Conservation (phyloP, 176 grass and related monocot genomes). For the Pontederia paniculata region DNA sequence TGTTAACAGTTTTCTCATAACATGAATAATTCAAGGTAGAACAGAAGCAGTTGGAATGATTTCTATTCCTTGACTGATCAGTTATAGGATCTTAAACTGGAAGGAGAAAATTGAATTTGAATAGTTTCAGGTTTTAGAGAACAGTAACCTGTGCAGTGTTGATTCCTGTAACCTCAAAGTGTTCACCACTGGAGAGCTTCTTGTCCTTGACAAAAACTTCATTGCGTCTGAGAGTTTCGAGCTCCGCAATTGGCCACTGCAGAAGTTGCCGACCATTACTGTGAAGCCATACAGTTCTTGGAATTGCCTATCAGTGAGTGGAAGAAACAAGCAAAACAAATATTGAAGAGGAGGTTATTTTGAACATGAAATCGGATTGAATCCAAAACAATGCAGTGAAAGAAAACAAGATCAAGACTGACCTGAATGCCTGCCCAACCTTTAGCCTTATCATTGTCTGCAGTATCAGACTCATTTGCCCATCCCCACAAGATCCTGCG, state of each 20-base stretch:
- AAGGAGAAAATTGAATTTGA: background rate
- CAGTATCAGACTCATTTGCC: slow-evolving; percentile 59
- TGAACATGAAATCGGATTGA: background rate
- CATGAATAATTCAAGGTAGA: too few species aligned
- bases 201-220: slow-evolving; percentile 19
- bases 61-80: too few species aligned
- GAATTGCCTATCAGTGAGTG: slow-evolving; percentile 25
- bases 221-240: slow-evolving; percentile 36
- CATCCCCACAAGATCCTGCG: slow-evolving; percentile 63
- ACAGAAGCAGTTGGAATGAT: too few species aligned
- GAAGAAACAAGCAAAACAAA: background rate
- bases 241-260: slow-evolving; percentile 62
- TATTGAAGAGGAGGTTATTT: background rate
- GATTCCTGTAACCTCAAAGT: slow-evolving; percentile 36
- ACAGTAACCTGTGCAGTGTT: slow-evolving; percentile 19
- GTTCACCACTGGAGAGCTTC: slow-evolving; percentile 5
- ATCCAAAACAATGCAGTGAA: background rate
- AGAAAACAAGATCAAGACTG: slow-evolving; percentile 2
- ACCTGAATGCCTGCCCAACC: slow-evolving; percentile 73
- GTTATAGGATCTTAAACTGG: background rate
- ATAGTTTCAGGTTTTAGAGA: background rate
- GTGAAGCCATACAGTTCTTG: slow-evolving; percentile 50
- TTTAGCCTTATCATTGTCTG: slow-evolving; percentile 23
- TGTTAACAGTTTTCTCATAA: too few species aligned
- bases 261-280: slow-evolving; percentile 42